Evolutionary conservation across 2,329 filamentous ascomycete genomes (phyloP).

Genomic region (Hypoxylon sp.): DNA sequence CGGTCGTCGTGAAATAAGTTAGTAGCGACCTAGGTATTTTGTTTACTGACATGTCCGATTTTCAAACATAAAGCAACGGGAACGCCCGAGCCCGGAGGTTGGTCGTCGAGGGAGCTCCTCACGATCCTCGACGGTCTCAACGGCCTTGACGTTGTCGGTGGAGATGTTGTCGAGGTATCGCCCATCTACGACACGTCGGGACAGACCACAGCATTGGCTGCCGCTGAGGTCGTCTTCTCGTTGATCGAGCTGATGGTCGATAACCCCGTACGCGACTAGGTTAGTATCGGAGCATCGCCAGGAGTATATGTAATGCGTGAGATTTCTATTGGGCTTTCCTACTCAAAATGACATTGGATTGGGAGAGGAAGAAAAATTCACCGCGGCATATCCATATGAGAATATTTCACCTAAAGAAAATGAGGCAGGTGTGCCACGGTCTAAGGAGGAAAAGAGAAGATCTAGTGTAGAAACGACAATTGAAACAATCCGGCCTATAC

Average conservation of each 20-base stretch:
- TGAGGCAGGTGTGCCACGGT: slow-evolving; percentile 23
- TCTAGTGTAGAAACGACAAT: slow-evolving; percentile 19
- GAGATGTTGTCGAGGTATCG: slow-evolving; percentile 81
- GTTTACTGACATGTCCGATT: background rate
- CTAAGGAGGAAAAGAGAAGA: slow-evolving; percentile 21
- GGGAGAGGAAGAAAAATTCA: too few relatives aligned
- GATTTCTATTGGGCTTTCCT: too few relatives aligned
- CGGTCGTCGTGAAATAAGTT: too few relatives aligned
- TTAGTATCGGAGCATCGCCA: background rate
- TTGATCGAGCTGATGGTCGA: slow-evolving; percentile 71
- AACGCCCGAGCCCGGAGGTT: slow-evolving; percentile 81
- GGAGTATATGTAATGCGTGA: background rate
- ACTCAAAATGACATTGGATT: slow-evolving; percentile 19
- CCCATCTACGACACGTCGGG: slow-evolving; percentile 78
- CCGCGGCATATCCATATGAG: slow-evolving; percentile 21
- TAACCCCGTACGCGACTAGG: slow-evolving; percentile 40
- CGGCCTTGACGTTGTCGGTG: slow-evolving; percentile 75
- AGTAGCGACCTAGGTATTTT: too few relatives aligned
- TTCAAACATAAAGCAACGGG: slow-evolving; percentile 75
- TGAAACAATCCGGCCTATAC: slow-evolving; percentile 30
- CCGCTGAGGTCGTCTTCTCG: slow-evolving; percentile 76
- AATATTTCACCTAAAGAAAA: slow-evolving; percentile 3
- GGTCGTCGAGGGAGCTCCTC: slow-evolving; percentile 81
- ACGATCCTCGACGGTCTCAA: slow-evolving; percentile 76
- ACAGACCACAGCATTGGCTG: slow-evolving; percentile 77